Conservation (phyloP, 805 yeast genomes). For the Candida arabinofermentans region DNA sequence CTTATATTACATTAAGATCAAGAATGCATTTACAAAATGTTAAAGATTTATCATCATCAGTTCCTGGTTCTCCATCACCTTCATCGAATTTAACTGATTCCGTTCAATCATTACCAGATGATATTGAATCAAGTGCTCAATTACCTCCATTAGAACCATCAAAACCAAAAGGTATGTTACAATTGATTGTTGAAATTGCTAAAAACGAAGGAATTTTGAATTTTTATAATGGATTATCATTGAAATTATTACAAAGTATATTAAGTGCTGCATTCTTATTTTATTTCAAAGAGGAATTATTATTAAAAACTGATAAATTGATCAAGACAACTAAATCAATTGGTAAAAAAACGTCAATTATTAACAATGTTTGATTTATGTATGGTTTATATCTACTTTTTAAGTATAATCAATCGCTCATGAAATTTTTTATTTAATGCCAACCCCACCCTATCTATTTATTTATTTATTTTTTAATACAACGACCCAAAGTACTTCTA, state of each 20-base stretch:
- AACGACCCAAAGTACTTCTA: too few species aligned
- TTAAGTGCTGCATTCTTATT: slow-evolving; percentile 86
- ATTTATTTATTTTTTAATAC: neutral
- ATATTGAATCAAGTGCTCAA: slow-evolving; percentile 15
- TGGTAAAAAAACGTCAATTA: neutral
- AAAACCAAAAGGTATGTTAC: slow-evolving; percentile 36
- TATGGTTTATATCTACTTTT: too few species aligned
- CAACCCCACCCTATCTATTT: neutral
- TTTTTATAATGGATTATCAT: slow-evolving; percentile 75
- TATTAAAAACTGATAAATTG: slow-evolving; percentile 51
- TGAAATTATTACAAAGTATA: slow-evolving; percentile 80
- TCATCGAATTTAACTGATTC: slow-evolving; percentile 13
- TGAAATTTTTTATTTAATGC: neutral
- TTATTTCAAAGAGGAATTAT: slow-evolving; percentile 84
- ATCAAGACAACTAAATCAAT: slow-evolving; percentile 32
- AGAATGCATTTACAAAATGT: slow-evolving; percentile 71
- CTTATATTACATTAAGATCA: slow-evolving; percentile 84
- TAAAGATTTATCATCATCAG: slow-evolving; percentile 6
- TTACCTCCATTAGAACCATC: slow-evolving; percentile 19
- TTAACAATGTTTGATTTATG: neutral
- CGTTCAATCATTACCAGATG: slow-evolving; percentile 22
- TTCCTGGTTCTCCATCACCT: slow-evolving; percentile 10
- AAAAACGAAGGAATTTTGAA: slow-evolving; percentile 69
- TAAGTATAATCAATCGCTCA: too few species aligned
- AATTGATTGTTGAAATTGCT: slow-evolving; percentile 55